Evolutionary conservation across 2,329 filamentous ascomycete species (phyloP).

Genomic region (Davidsoniella neocaledoniae): DNA sequence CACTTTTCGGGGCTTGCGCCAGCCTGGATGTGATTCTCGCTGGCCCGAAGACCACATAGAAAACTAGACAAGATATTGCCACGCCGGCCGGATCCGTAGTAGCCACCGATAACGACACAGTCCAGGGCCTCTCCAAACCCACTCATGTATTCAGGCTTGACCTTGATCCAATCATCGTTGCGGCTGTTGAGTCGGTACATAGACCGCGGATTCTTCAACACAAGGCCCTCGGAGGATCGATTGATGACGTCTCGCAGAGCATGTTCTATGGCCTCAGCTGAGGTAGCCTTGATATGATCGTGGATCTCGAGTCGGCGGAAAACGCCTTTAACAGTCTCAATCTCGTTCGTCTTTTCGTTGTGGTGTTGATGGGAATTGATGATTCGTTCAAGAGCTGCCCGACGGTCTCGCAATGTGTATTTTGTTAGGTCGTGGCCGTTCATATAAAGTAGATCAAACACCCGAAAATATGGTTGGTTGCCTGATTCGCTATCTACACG

Average conservation of each 20-base stretch:
- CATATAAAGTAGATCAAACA: conserved; percentile 83
- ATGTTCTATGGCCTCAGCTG: conserved; percentile 58
- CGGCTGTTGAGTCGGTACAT: conserved; percentile 75
- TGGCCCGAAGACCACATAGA: conserved; percentile 69
- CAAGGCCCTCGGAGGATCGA: conserved; percentile 74
- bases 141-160: conserved; percentile 96
- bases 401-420: conserved; percentile 70
- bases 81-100: conserved; percentile 74
- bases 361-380: neutral
- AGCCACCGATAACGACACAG: conserved; percentile 76
- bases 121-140: conserved; percentile 91
- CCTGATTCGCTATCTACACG: conserved; percentile 37
- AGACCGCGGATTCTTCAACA: conserved; percentile 84
- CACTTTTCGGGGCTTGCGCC: conserved; percentile 55
- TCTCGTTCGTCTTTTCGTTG: neutral
- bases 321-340: conserved; percentile 44
- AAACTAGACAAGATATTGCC: conserved; percentile 75
- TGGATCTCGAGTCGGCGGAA: conserved; percentile 73
- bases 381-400: conserved; percentile 40
- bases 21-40: conserved; percentile 46
- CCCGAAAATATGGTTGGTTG: conserved; percentile 54
- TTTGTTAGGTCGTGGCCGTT: conserved; percentile 66
- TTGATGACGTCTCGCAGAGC: conserved; percentile 68
- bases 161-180: conserved; percentile 95
- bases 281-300: conserved; percentile 46